These are phyloP conservation scores for Antrodiella citrinella DNA, from an alignment of 768 basidiomycete genomes.

Conservation along the genomic window DNA sequence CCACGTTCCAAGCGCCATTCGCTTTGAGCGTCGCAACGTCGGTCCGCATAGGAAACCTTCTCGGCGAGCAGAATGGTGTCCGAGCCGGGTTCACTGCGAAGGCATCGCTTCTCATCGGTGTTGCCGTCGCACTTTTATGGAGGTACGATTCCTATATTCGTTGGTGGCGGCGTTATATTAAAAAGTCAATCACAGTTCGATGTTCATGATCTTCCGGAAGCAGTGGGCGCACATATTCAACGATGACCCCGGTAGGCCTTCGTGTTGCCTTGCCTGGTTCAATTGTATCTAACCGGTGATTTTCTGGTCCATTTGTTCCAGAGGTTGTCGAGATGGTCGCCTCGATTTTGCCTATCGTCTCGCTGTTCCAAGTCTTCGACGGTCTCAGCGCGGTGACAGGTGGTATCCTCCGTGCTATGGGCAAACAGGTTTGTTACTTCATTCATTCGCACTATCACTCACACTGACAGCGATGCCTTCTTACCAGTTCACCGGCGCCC, in stretches of 20 bases:
- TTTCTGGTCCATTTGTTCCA: constrained; percentile 9
- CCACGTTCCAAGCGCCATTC: constrained; percentile 78
- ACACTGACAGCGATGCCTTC: background rate
- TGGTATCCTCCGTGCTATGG: constrained; percentile 78
- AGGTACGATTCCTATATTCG: constrained; percentile 33
- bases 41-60: constrained; percentile 83
- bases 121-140: constrained; percentile 56
- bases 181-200: constrained; percentile 21
- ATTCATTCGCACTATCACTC: background rate
- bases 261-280: background rate
- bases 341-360: constrained; percentile 49
- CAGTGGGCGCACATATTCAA: constrained; percentile 57
- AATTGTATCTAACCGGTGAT: background rate
- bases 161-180: constrained; percentile 1
- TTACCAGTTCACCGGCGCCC: constrained; percentile 56
- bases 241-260: constrained; percentile 35
- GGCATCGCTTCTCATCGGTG: constrained; percentile 56
- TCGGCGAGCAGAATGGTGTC: constrained; percentile 70
- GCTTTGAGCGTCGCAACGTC: constrained; percentile 77
- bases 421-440: constrained; percentile 63
- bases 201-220: constrained; percentile 36
- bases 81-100: constrained; percentile 65
- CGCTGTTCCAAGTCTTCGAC: constrained; percentile 83
- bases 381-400: constrained; percentile 57
- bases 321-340: constrained; percentile 43